Evolutionary conservation across 2,329 filamentous ascomycete species (phyloP).

Genomic region (Alternaria brassicicola): DNA sequence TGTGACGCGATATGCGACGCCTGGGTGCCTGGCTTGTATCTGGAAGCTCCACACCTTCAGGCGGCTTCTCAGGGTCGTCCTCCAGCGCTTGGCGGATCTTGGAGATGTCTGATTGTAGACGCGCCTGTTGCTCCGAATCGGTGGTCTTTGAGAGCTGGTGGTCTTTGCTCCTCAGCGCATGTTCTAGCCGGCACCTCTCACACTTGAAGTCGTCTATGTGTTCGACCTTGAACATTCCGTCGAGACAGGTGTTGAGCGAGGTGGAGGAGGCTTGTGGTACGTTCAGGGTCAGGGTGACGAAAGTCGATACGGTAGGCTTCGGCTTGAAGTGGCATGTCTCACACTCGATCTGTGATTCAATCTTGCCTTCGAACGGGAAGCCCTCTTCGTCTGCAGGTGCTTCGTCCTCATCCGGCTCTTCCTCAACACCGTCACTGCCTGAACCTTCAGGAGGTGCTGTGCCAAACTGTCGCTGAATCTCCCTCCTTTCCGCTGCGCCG

Average conservation of each 20-base stretch:
- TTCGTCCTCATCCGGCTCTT: conserved; percentile 23
- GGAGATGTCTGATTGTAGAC: conserved; percentile 64
- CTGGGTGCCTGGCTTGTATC: conserved; percentile 76
- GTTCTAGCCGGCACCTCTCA: conserved; percentile 85
- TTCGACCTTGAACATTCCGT: conserved; percentile 92
- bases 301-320: conserved; percentile 79
- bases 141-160: conserved; percentile 60
- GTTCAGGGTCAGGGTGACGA: conserved; percentile 89
- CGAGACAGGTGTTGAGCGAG: conserved; percentile 85
- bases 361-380: conserved; percentile 89
- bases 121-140: conserved; percentile 49
- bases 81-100: conserved; percentile 73
- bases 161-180: conserved; percentile 71
- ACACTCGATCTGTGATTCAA: conserved; percentile 96
- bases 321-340: conserved; percentile 88
- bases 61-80: conserved; percentile 79
- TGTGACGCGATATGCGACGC: conserved; percentile 83
- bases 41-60: conserved; percentile 75
- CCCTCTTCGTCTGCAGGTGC: conserved; percentile 62
- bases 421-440: conserved; percentile 43
- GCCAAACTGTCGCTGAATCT: conserved; percentile 37
- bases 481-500: conserved; percentile 23
- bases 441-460: conserved; percentile 26
- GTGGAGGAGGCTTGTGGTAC: conserved; percentile 83
- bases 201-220: conserved; percentile 97